Percentiles rank a stretch among this genome's conserved stretches.
Evolutionary conservation across 192 early-diverging fungal species (phyloP).

Genomic region (Umbelopsis vinacea): DNA sequence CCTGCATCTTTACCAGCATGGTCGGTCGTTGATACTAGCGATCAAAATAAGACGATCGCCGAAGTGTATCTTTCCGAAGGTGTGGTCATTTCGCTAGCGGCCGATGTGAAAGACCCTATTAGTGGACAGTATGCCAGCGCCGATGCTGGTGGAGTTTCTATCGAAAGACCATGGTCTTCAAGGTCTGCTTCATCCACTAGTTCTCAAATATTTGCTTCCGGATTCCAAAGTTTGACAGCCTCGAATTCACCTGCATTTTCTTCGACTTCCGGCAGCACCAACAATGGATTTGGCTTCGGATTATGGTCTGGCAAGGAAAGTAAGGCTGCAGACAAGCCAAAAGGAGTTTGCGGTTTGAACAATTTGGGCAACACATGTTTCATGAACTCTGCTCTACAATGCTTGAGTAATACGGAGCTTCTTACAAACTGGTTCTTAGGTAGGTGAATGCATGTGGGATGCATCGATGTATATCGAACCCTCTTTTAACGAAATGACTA

Average conservation of each 20-base stretch:
- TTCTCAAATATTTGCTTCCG: constrained; percentile 26
- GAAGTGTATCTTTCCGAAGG: constrained; percentile 8
- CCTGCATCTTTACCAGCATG: not conserved
- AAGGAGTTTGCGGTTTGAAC: constrained; percentile 68
- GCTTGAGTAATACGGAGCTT: constrained; percentile 74
- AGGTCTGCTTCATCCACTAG: constrained; percentile 14
- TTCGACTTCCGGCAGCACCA: constrained; percentile 11
- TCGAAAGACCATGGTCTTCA: constrained; percentile 12
- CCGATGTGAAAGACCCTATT: not conserved
- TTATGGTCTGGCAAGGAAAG: constrained; percentile 25
- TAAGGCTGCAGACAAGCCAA: constrained; percentile 12
- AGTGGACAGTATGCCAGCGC: constrained; percentile 3
- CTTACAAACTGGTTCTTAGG: constrained; percentile 68
- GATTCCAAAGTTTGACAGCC: constrained; percentile 23
- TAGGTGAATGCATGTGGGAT: not conserved
- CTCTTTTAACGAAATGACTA: too few species aligned
- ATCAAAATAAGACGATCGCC: constrained; percentile 3
- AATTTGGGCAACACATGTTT: constrained; percentile 94
- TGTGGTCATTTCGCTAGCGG: not conserved
- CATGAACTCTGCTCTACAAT: constrained; percentile 93
- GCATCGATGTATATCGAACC: too few species aligned
- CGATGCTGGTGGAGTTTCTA: not conserved
- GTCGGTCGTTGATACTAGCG: constrained; percentile 1
- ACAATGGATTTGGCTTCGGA: constrained; percentile 22
- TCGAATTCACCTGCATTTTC: constrained; percentile 6